Evolutionary conservation across 345 rosid genomes (phyloP).

Genomic region (Dovyalis caffra): DNA sequence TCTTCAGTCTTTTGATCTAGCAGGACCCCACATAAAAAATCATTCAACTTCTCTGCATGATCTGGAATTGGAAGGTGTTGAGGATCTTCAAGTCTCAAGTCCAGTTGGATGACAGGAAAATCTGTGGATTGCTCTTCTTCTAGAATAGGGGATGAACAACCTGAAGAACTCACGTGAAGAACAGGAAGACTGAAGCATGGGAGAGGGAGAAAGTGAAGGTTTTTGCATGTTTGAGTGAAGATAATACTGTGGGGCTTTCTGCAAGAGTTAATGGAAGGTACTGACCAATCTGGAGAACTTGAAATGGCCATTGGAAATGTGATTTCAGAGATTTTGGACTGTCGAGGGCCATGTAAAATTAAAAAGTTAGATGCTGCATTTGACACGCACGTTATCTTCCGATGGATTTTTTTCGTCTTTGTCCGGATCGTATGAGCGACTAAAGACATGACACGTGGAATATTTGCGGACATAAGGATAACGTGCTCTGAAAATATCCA

Average conservation of each 20-base stretch:
- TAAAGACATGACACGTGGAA: slow-evolving; percentile 18
- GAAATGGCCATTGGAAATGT: slow-evolving; percentile 45
- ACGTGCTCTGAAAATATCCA: slow-evolving; percentile 3
- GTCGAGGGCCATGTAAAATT: neutral
- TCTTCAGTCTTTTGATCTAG: slow-evolving; percentile 41
- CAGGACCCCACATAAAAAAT: slow-evolving; percentile 41
- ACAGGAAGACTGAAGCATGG: slow-evolving; percentile 30
- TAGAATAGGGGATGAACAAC: slow-evolving; percentile 46
- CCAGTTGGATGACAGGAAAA: slow-evolving; percentile 10
- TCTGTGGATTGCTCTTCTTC: slow-evolving; percentile 42
- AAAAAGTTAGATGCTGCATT: neutral
- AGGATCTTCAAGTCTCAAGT: slow-evolving; percentile 25
- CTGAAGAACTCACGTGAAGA: slow-evolving; percentile 32
- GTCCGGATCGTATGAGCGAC: slow-evolving; percentile 3
- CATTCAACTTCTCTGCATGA: slow-evolving; percentile 33
- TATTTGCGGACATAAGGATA: neutral
- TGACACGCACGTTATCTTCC: neutral
- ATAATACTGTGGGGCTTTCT: slow-evolving; percentile 16
- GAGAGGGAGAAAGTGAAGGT: slow-evolving; percentile 24
- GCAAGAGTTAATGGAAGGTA: slow-evolving; percentile 31
- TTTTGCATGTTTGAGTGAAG: slow-evolving; percentile 31
- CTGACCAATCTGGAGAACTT: slow-evolving; percentile 40
- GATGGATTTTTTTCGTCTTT: neutral
- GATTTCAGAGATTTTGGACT: neutral
- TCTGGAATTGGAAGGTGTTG: slow-evolving; percentile 31